Evolutionary conservation across 148 eudicot species (phyloP), one percentile per base, ranked within the genome.

Genomic region (Fagopyrum tataricum): DNA sequence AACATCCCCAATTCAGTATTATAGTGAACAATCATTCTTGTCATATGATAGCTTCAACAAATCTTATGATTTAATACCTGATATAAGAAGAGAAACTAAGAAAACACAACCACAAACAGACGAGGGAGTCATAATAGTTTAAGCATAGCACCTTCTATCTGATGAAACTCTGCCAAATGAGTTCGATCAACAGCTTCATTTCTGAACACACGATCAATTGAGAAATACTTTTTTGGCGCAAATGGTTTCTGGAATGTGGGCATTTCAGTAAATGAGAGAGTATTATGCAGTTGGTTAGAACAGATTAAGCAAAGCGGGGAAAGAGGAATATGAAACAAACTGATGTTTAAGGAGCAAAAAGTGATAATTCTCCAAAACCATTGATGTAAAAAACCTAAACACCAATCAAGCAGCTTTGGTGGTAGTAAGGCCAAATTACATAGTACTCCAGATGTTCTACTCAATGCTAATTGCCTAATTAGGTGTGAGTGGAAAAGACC

Each of bases 121-220:
- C 18, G 51, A 59, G 12, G n/a, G 20, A 70, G 64, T 7, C 64
- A 58, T 20, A 15, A 6, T 39, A 13, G 7, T 4, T 37, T 15
- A 3, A 64, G n/a, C 17, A 64, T 3, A 64, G 43, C 75, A 95
- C 99, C 99, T 92, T 95, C 99, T 71, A 95, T 87, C 82, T 92
- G 97, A 76, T 94, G 98, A 75, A 94, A 95, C 84, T 95, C 97
- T 0, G 99, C 99, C 72, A 95, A 87, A 79, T 92, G 97, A 11
- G 99, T 95, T 73, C 99, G 88, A 76, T 91, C 97, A 49, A 95
- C 98, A 42, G 98, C 98, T 89, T 95, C 98, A 77, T 95, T 95
- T 87, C 98, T 90, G 81, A 95, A 95, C 24, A 95, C 97, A 20
- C 98, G 97, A 61, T 95, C 98, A 59, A 95, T 88, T 13, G 97